Conservation (phyloP, 768 basidiomycete species). For the Pleurotus cornucopiae region DNA sequence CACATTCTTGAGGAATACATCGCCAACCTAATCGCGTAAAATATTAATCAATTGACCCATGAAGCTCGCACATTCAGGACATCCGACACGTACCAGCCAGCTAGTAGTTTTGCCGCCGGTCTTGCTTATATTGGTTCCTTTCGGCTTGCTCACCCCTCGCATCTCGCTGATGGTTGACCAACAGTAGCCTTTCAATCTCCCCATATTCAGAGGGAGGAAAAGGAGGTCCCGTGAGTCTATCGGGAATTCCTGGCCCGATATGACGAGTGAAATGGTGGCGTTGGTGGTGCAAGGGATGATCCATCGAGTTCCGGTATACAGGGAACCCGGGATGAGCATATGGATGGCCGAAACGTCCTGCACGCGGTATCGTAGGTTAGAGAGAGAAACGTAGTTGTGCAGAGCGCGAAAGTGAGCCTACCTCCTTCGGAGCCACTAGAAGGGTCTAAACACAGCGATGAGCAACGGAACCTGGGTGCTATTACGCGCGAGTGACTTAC, state of each 20-base stretch:
- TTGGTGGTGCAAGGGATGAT: constrained; percentile 66
- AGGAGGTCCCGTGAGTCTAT: constrained; percentile 57
- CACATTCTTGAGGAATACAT: constrained; percentile 9
- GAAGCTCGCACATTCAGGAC: background rate
- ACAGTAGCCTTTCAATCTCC: constrained; percentile 3
- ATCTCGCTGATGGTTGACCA: constrained; percentile 3
- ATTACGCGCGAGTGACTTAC: background rate
- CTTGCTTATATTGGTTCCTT: constrained; percentile 1
- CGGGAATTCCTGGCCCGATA: constrained; percentile 53
- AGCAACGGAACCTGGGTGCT: background rate
- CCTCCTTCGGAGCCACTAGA: constrained; percentile 2
- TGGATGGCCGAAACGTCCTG: constrained; percentile 57
- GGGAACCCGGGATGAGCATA: constrained; percentile 49
- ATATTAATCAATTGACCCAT: no score
- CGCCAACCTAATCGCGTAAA: background rate
- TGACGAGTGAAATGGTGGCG: constrained; percentile 48
- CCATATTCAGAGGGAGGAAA: constrained; percentile 34
- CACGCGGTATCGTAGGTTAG: background rate
- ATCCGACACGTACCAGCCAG: background rate
- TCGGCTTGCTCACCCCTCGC: background rate
- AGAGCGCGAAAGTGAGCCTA: background rate
- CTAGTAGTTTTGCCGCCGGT: background rate
- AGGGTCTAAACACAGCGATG: background rate
- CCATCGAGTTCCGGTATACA: constrained; percentile 47
- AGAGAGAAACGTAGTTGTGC: background rate